A percentile compares a stretch with the other conserved stretches of the same genome.
These are phyloP conservation scores for Colletotrichum lupini DNA, from an alignment of 2,329 filamentous ascomycete species.

Conservation along the genomic window DNA sequence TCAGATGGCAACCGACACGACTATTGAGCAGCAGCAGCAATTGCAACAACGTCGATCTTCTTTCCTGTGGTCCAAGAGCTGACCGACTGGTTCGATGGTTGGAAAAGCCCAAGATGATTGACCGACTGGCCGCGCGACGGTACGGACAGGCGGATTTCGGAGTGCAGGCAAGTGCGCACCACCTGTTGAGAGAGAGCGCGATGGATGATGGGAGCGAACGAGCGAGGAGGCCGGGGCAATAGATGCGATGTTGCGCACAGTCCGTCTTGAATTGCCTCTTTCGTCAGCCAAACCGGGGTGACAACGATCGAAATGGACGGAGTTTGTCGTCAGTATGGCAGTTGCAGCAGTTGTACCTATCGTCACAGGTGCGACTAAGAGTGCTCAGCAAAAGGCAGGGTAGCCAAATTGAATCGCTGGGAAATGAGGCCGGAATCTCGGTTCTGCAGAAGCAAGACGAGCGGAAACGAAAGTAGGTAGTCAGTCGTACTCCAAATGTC, in stretches of 20 bases:
- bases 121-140: neutral
- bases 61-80: neutral
- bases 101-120: neutral
- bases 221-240: neutral
- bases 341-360: neutral
- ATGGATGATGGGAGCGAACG: neutral
- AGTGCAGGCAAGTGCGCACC: neutral
- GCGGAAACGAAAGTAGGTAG: conserved; percentile 22
- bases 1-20: neutral
- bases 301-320: neutral
- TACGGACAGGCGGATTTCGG: neutral
- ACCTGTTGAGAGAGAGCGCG: neutral
- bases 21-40: neutral
- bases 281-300: neutral
- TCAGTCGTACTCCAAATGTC: neutral
- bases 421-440: neutral
- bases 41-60: neutral
- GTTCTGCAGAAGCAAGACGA: neutral
- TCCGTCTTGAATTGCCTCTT: neutral
- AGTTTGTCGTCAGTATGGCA: neutral
- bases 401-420: neutral
- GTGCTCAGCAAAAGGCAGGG: neutral
- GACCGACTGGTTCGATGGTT: conserved; percentile 27
- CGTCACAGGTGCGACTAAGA: neutral
- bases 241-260: conserved; percentile 26